Base-by-base conservation (phyloP, 345 rosid species). In the Passiflora organensis region DNA sequence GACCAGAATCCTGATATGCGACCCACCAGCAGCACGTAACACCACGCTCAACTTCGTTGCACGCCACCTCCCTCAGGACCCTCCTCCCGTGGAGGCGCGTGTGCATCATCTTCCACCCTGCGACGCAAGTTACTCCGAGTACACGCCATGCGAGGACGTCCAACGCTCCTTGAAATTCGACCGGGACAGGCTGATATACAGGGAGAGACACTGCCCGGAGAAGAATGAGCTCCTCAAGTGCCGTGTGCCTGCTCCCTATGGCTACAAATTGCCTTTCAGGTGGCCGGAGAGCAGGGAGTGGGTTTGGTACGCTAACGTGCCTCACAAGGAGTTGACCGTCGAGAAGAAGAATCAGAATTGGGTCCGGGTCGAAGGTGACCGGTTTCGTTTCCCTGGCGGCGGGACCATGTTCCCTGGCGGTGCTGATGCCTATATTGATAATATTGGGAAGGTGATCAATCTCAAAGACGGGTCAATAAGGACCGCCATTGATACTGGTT, bases 271-370 rank as follows among this genome's bases (percentile, higher is more conserved):
- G 11, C 99, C 96, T n/a, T 89, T 93, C 46, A 56, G 63, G 58
- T 93, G 99, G 99, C 99, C 99, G 59, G 74, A 70, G 68, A 89
- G 99, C 34, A 76, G 96, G 28, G 89, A 75, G n/a, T 69, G 46
- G 21, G 95, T 77, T 2, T 93, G 99, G 99, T 93, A 78, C 46
- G 86, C 89, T 13, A 89, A 93, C 60, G 96, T 84, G 32, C 99
- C 99, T 2, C 99, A 93, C 41, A 84, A 80, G 66, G 87, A 86
- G 64, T 67, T 93, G 69, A 82, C 87, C 5, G 83, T 86, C 10
- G 99, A 93, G 87, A 93, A 93, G 46, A 81, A 78, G 79, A 76
- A 76, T 6, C 99, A 93, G 81, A 93, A 93, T 44, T 93, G 99
- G 96, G 81, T 93, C 44, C 76, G 60, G 49, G 77, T 72, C 17